Evolutionary conservation across 2,329 filamentous ascomycete genomes (phyloP).

Genomic region (Biscogniauxia mediterranea): DNA sequence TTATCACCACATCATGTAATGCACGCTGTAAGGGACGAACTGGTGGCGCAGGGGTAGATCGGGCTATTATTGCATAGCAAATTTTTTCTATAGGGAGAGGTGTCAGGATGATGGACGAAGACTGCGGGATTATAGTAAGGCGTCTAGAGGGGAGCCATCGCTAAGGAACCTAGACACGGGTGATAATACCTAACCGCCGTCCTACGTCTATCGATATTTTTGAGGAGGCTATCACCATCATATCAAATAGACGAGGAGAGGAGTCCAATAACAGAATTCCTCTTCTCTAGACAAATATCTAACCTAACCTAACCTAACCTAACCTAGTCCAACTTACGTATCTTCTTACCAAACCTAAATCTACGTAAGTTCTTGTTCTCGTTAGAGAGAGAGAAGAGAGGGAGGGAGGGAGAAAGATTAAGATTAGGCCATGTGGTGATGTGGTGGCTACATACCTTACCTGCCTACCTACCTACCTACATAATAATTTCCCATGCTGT

Average conservation of each 20-base stretch:
- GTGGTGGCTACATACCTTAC: not conserved
- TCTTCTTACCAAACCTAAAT: too few relatives aligned
- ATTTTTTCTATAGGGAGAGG: conserved; percentile 11
- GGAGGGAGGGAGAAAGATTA: not conserved
- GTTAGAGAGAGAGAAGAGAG: too few relatives aligned
- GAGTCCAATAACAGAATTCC: too few relatives aligned
- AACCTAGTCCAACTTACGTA: too few relatives aligned
- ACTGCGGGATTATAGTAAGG: conserved; percentile 12
- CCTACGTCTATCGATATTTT: not conserved
- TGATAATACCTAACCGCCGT: conserved; percentile 7
- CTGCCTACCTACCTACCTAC: too few relatives aligned
- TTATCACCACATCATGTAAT: conserved; percentile 10
- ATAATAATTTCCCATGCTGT: conserved; percentile 14
- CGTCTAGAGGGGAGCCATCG: conserved; percentile 6
- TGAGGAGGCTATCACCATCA: conserved; percentile 14
- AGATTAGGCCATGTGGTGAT: not conserved
- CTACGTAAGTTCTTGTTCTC: too few relatives aligned
- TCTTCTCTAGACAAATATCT: too few relatives aligned
- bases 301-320: too few relatives aligned
- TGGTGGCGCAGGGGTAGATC: conserved; percentile 19
- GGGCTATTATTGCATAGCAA: conserved; percentile 18
- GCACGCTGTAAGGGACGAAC: conserved; percentile 28
- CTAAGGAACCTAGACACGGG: conserved; percentile 16
- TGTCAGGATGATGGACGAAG: conserved; percentile 18
- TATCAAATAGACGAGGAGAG: too few relatives aligned